Base-by-base conservation (phyloP, 75 land plant genomes). In the Selaginella moellendorffii region DNA sequence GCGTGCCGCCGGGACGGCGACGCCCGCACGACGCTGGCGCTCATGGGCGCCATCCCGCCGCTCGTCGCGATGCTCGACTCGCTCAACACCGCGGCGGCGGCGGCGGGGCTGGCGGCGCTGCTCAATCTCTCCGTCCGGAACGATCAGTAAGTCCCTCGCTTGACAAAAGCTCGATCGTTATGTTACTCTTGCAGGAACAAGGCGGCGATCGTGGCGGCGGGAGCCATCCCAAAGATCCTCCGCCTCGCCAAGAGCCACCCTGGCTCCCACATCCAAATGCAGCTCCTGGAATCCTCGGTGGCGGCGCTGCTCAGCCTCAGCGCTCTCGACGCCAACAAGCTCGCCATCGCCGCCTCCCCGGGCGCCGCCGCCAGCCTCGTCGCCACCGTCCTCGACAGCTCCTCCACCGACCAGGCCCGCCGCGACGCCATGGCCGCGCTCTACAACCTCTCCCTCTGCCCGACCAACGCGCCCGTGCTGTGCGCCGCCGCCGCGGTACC, bases 31-130 rank as follows among this genome's bases (percentile, higher is more conserved):
- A 85, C 88, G 20, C 75, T 88, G 0, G 85, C 89, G 2, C 71
- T 82, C 75, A 80, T 88, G 22, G 89, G 89, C 2, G 81, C 76
- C n/a, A 85, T 88, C 31, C 93, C 93, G 12, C 81, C 83, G 1
- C 72, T 85, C 23, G 71, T 85, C 5, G 80, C 65, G 1, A 74
- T 78, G 83, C 73, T 80, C 26, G 75, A 27, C 9, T 53, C 62
- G 17, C 63, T 9, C n/a, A 5, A 19, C n/a, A 8, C n/a, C 24
- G 2, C n/a, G n/a, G 46, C 69, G 0, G 83, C 79, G 69, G 36
- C 70, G 26, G 65, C 68, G 0, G 68, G 82, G 1, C 75, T 85
- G 12, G 80, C 78, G 61, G 88, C 83, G 2, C 77, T 88, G 14
- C 83, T 85, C 29, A 82, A 85, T 64, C 85, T 88, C 29, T 81